Conservation (phyloP, 306 rosid genomes). For the Castanea sativa region DNA sequence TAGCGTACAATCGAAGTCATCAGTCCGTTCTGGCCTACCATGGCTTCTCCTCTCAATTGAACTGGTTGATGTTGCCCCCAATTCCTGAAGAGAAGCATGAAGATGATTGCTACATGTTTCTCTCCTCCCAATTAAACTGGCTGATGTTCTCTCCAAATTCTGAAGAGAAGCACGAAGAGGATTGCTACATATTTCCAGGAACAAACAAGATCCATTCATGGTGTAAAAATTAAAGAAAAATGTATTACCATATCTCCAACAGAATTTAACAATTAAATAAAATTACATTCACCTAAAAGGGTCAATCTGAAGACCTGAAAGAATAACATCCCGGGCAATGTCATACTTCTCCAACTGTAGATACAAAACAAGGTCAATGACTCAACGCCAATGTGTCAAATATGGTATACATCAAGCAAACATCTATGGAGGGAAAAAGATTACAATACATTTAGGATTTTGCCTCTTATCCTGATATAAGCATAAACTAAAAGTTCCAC, state of each 20-base stretch:
- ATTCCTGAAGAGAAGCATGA: constrained; percentile 53
- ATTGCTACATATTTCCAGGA: constrained; percentile 56
- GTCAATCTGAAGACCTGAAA: constrained; percentile 87
- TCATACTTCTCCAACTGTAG: constrained; percentile 89
- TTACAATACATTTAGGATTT: constrained; percentile 5
- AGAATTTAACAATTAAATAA: not conserved
- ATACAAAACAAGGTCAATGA: constrained; percentile 18
- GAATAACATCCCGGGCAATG: constrained; percentile 76
- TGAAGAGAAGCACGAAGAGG: constrained; percentile 65
- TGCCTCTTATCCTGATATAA: not conserved
- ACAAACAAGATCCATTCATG: constrained; percentile 17
- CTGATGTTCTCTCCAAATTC: constrained; percentile 55
- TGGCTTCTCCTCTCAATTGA: constrained; percentile 37
- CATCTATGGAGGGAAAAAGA: not conserved
- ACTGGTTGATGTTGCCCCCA: constrained; percentile 53
- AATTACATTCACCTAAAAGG: constrained; percentile 64
- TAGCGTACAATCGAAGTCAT: constrained; percentile 88
- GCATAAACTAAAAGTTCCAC: not conserved
- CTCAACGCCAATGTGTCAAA: not conserved
- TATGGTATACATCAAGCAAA: not conserved
- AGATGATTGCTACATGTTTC: constrained; percentile 66
- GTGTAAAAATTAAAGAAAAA: not conserved
- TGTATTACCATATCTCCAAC: not conserved
- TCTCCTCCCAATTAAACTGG: constrained; percentile 29
- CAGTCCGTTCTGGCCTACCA: constrained; percentile 65